These are phyloP conservation scores for Picea glauca DNA, from an alignment of 75 land plant species.

Conservation along the genomic window DNA sequence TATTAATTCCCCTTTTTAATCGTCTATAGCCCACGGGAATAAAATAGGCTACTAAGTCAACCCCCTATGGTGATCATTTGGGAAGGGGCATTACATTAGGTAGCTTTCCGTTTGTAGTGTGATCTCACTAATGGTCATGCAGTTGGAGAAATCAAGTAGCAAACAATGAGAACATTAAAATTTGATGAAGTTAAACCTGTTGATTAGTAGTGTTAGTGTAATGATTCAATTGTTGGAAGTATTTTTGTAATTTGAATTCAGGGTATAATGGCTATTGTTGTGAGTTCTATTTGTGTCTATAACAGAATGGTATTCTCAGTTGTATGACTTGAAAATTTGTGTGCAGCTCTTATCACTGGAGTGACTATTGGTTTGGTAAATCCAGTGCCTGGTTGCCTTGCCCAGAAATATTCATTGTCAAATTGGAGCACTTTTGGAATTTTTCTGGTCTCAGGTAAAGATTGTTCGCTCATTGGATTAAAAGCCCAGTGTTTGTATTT, in stretches of 20 bases:
- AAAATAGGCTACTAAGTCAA: no score
- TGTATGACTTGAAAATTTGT: background rate
- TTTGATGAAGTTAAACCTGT: background rate
- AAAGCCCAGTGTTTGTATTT: background rate
- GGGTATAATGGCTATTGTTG: background rate
- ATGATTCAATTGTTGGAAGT: background rate
- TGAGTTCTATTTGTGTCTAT: background rate
- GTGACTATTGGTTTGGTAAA: constrained; percentile 46
- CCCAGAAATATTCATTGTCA: constrained; percentile 49
- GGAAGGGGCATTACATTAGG: background rate
- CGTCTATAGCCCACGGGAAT: no score
- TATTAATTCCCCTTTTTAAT: no score
- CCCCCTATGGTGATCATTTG: background rate
- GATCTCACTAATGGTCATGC: background rate
- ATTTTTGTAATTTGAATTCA: background rate
- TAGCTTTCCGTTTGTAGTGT: background rate
- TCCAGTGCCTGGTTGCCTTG: constrained; percentile 62
- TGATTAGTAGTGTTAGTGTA: no score
- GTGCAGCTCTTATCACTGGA: constrained; percentile 65
- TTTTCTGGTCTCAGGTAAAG: constrained; percentile 63
- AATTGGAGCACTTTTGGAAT: constrained; percentile 62
- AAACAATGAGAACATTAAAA: background rate
- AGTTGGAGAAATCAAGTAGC: background rate
- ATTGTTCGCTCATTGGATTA: background rate
- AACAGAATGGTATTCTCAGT: background rate